Conservation (phyloP, 805 yeast species). For the Metschnikowia continentalis region DNA sequence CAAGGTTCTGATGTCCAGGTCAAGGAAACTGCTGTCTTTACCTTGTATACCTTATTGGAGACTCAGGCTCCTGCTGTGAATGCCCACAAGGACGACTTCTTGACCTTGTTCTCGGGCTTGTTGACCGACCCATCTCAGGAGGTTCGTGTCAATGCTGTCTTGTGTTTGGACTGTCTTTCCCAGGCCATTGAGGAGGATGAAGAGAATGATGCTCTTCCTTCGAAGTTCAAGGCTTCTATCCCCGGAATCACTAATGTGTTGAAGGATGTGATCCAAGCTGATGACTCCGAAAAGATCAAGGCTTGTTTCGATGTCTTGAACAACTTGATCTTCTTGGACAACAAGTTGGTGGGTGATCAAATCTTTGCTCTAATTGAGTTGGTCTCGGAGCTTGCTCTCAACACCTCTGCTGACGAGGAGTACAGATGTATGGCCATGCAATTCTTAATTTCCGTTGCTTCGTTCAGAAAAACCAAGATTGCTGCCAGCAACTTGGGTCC, state of each 20-base stretch:
- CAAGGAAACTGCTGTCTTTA: conserved; percentile 80
- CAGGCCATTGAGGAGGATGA: conserved; percentile 60
- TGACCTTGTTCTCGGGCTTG: conserved; percentile 66
- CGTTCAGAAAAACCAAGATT: conserved; percentile 78
- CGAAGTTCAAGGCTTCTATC: conserved; percentile 59
- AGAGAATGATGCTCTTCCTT: conserved; percentile 39
- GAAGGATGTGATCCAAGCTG: conserved; percentile 63
- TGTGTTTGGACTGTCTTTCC: conserved; percentile 72
- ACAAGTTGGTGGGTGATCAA: conserved; percentile 72
- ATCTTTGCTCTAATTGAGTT: conserved; percentile 65
- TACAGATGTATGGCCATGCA: conserved; percentile 78
- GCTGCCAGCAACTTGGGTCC: conserved; percentile 81
- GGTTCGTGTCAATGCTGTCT: conserved; percentile 77
- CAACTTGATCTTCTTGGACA: conserved; percentile 70
- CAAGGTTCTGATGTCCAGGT: conserved; percentile 44
- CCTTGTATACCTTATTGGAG: conserved; percentile 75
- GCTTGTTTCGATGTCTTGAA: conserved; percentile 81
- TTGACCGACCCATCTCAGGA: conserved; percentile 64
- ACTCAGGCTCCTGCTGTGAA: conserved; percentile 55
- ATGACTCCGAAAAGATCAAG: conserved; percentile 69
- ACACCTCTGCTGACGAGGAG: conserved; percentile 69
- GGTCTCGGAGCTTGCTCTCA: conserved; percentile 70
- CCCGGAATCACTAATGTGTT: conserved; percentile 81
- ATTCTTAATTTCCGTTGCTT: conserved; percentile 73
- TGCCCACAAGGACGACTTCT: conserved; percentile 59